Conservation (phyloP, 2,329 filamentous ascomycete genomes). For the Lachnellula occidentalis region DNA sequence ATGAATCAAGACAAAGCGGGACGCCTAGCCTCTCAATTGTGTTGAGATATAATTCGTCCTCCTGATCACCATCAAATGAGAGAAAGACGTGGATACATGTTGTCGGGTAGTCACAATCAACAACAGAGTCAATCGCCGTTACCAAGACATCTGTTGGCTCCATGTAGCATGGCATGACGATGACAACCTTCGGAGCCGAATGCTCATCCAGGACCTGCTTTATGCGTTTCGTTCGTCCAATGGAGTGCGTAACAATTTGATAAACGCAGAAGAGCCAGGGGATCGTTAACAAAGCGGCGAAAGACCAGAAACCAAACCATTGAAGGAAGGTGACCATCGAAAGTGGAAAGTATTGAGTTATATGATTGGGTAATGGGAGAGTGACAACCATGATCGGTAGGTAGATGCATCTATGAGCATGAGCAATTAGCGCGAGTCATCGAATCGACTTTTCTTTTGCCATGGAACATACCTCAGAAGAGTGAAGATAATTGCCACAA, state of each 20-base stretch:
- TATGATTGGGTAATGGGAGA: constrained; percentile 68
- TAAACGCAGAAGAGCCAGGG: constrained; percentile 94
- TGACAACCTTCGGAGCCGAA: constrained; percentile 86
- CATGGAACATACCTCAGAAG: constrained; percentile 56
- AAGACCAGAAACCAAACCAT: constrained; percentile 95
- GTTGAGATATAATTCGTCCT: constrained; percentile 83
- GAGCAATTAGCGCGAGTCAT: neutral
- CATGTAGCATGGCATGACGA: constrained; percentile 96
- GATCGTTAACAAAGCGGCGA: constrained; percentile 75
- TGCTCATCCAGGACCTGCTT: constrained; percentile 78
- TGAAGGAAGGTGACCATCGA: constrained; percentile 68
- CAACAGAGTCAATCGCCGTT: constrained; percentile 83
- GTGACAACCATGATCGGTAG: constrained; percentile 93
- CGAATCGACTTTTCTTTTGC: neutral
- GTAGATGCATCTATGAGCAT: constrained; percentile 62
- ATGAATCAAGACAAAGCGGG: constrained; percentile 66
- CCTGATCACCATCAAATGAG: constrained; percentile 86
- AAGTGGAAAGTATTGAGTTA: constrained; percentile 68
- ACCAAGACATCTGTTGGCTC: constrained; percentile 81
- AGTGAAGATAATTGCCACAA: constrained; percentile 71
- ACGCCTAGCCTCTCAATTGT: constrained; percentile 83
- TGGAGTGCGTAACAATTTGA: constrained; percentile 78
- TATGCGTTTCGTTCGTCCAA: constrained; percentile 76
- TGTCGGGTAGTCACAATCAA: constrained; percentile 88
- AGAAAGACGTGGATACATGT: constrained; percentile 92